Evolutionary conservation across 2,329 filamentous ascomycete genomes (phyloP), one percentile per base, ranked within the genome.

Genomic region (Colletotrichum spaethianum): DNA sequence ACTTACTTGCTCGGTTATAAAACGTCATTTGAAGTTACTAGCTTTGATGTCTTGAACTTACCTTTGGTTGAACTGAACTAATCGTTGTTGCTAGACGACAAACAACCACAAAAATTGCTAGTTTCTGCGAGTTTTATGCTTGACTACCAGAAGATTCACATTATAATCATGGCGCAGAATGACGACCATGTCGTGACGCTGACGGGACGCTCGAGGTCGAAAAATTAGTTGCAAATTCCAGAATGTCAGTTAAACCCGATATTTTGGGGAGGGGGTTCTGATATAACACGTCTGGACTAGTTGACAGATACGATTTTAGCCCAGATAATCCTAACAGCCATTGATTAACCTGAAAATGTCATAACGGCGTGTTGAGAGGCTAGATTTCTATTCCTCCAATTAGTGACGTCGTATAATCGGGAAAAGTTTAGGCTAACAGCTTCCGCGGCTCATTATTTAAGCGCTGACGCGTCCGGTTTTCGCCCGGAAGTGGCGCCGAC

Each of bases 11-110:
- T 36, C 26, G 11, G n/a, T 0, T 8, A 23, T 1, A 3, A 9
- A 36, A 16, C 9, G 18, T 8, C 1, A 20, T 5, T 12, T 26
- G 1, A 28, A 16, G 8, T 52, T 50, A 64, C 65, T 91, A 82
- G 90, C 87, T 81, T 93, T 86, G 79, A 94, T 92, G 65, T 83
- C 83, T 81, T 88, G 82, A 78, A 74, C 67, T 31, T 72, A 69
- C 40, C 63, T 36, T 89, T 83, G 78, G 91, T 91, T 74, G 87
- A 82, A 78, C 93, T 91, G 79, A 87, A 86, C 76, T 83, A 77
- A 94, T 94, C 81, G 93, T 94, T 75, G 91, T 91, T 80, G 93
- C 93, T 73, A 91, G 93, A 89, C 94, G 93, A 73, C 93, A 93
- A 81, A 93, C 93, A 74, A 94, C 87, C 75, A 94, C 93, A 78